Evolutionary conservation across 345 rosid genomes (phyloP), one percentile per base, ranked within the genome.

Genomic region (Boechera stricta): DNA sequence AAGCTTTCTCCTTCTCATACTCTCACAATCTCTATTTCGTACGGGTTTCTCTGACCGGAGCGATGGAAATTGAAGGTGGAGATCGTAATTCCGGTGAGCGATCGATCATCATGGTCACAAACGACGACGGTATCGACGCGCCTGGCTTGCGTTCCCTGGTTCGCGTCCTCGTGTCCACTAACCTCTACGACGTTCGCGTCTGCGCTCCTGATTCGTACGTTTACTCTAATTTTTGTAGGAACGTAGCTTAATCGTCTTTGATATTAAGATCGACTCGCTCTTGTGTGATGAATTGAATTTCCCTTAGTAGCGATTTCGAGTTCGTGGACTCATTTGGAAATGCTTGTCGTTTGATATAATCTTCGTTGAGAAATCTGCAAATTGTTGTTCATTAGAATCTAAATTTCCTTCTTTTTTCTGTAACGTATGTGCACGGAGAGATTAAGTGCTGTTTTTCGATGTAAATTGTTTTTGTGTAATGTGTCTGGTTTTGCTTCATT

Each of bases 101-200:
- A 7, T 88, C 92, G 35, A 79, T 84, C 78, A 75, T 92, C 52
- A 35, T 94, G 91, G 78, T 94, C 67, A 92, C 97, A 13, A 94
- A 92, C 85, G 97, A 94, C 83, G 97, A 94, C 82, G 98, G 98
- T 4, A 92, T 94, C 38, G 97, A 92, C 82, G 98, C 95, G 0
- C 87, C 95, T 5, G 97, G 98, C 18, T 71, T 94, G 9, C 87
- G 86, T 1, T 69, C 95, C 29, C 88, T 92, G 2, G 97, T 92
- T 64, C 73, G 81, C 38, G 91, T 84, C 80, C 91, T 94, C 16
- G 85, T 89, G 87, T 75, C 98, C 57, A 65, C 90, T 77, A 67
- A 81, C 68, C 86, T 82, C 76, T 92, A 79, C 85, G 51, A 63
- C 4, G 89, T 94, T 71, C 88, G 83, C 13, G 97, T 94, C 57